Base-by-base conservation (phyloP, 352 stramenopile species). In the Lagenidium giganteum region DNA sequence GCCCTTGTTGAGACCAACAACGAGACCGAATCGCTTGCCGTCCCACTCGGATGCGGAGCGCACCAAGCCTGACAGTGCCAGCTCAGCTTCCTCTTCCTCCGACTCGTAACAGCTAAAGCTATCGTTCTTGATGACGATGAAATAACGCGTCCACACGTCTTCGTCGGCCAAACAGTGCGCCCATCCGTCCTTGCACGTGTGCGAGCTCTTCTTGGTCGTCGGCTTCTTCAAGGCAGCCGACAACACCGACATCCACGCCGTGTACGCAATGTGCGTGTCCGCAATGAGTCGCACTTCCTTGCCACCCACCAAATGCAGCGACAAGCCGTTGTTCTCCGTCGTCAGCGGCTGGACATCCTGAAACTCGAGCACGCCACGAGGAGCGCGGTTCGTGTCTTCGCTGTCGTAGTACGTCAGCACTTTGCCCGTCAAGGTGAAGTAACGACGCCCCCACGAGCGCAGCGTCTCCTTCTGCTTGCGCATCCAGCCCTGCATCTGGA, bases 401-500 rank as follows among this genome's bases (percentile, higher is more conserved):
- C 77, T 90, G 51, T 90, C 77, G 49, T 80, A 90, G 61, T 90
- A 90, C 9, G 77, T 86, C 11, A 90, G 49, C 42, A 69, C 49
- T 43, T 83, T 84, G 35, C 73, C 77, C 37, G 57, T 80, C 24
- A 90, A 68, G 29, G 70, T 81, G 51, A 90, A 90, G 54, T 85
- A 90, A 25, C 77, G 64, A 5, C 69, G 67, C 34, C 61, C 61
- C 73, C 73, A 89, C 12, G 67, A 83, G 23, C 70, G 70, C 51
- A 84, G 58, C 47, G 77, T 83, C 44, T 85, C 70, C 51, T 90
- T 90, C 58, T 90, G 77, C 51, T 90, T 90, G 24, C 71, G 67
- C 77, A 90, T 90, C 77, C 77, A 90, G 23, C 77, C 77, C 46
- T 85, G 72, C 73, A 90, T 87, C 42, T 85, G 69, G 47, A 87